Base-by-base conservation (phyloP, 352 stramenopile genomes). In the Globisporangium camurandrum region DNA sequence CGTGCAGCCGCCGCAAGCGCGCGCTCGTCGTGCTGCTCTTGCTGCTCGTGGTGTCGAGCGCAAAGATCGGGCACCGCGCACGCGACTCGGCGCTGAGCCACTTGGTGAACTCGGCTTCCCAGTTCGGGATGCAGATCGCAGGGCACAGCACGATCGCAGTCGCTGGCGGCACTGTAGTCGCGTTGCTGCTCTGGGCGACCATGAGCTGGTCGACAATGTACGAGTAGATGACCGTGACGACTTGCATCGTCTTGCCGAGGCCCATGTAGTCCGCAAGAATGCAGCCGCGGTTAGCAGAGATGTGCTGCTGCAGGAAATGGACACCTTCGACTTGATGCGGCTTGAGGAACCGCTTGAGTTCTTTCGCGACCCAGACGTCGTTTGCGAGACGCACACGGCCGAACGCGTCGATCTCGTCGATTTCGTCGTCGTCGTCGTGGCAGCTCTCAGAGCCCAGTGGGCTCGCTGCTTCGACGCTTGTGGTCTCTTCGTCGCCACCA, bases 61-160 rank as follows among this genome's bases (percentile, higher is more conserved):
- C 59, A 20, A 84, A 64, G 20, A 93, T 56, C 23, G 67, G 73
- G 28, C 78, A 88, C 30, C 62, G 64, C 42, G 56, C 61, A n/a
- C 72, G 58, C 27, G 76, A 71, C 36, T 87, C 72, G 2, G 47
- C 23, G 26, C 61, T 78, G 27, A 99, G 64, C 96, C 95, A 98
- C 62, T 98, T 99, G 23, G 95, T 75, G 58, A 99, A 97, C 74
- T 99, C 96, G 52, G 88, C 84, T 55, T 97, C 79, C 95, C 96
- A 98, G 64, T 98, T 99, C 31, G 95, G 94, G 46, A 99, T 95
- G 39, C 97, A 90, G 44, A 95, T 97, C 30, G 95, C 97, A 3
- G 96, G 96, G 53, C 93, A 98, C 23, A 98, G 71, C 27, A 99
- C 86, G 64, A 99, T 68, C 20, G 83, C 74, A 10, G 78, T 85